A percentile compares a stretch with the other conserved stretches of the same genome.
Evolutionary conservation across 2,329 filamentous ascomycete species (phyloP).

Genomic region (Ceratocystis destructans): DNA sequence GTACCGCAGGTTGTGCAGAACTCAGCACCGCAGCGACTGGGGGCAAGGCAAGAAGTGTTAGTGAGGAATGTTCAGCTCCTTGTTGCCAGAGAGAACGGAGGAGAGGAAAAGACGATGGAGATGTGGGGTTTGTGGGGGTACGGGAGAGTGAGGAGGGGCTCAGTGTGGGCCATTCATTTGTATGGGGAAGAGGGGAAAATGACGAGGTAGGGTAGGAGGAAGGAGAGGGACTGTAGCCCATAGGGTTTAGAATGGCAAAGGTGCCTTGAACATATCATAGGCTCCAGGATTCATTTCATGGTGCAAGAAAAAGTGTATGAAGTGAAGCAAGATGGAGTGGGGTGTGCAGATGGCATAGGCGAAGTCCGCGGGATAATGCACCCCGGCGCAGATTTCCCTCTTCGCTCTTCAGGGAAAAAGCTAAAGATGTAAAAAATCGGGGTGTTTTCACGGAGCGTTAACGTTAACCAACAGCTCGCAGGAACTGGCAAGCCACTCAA

Average conservation of each 20-base stretch:
- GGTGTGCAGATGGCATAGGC: background rate
- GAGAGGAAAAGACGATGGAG: background rate
- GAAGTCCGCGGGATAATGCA: background rate
- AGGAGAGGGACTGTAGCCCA: background rate
- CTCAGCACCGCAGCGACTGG: conserved; percentile 60
- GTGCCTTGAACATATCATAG: background rate
- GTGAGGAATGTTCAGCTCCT: conserved; percentile 17
- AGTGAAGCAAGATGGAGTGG: background rate
- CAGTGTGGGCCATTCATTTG: background rate
- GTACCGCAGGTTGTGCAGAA: conserved; percentile 78
- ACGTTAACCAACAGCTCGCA: background rate
- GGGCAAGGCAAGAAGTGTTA: conserved; percentile 22
- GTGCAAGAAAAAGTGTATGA: background rate
- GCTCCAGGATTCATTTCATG: background rate
- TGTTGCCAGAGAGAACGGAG: conserved; percentile 15
- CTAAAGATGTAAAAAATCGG: background rate
- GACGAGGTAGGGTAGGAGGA: background rate
- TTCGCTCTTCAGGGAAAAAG: background rate
- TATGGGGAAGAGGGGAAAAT: background rate
- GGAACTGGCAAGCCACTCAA: conserved; percentile 2
- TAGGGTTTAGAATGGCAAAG: background rate
- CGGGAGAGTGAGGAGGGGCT: background rate
- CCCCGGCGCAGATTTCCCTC: background rate
- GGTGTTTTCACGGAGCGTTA: background rate
- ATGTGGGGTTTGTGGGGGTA: conserved; percentile 6